Base-by-base conservation (phyloP, 345 rosid species). In the Theobroma cacao region DNA sequence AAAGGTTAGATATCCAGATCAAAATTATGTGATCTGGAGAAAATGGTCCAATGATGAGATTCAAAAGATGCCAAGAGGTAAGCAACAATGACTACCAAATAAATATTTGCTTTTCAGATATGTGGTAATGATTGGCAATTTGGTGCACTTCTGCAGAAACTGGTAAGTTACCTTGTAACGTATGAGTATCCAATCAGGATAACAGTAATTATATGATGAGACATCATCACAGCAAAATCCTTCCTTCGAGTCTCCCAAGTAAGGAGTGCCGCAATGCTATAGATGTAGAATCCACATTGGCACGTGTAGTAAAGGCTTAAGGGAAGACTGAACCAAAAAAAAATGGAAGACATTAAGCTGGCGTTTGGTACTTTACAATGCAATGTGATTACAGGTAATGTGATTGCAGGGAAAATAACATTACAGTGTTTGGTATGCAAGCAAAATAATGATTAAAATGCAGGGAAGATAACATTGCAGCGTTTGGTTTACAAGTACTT, bases 141-240 rank as follows among this genome's bases (percentile, higher is more conserved):
- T 41, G 52, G 75, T 66, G 52, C 18, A 31, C 77, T 58, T 59
- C 60, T 41, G 50, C 28, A 47, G 72, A 70, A 10, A 34, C 20
- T 41, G 66, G 72, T 38, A 26, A 47, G 65, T 80, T 88, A 96
- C 99, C 98, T 86, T 5, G 93, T 81, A 79, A 89, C 28, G 84
- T 90, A 96, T 9, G 99, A 96, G 89, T 84, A 92, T 22, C 92
- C 88, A 67, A 96, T 89, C 77, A 96, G 88, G 73, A 89, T 17
- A 81, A 90, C 94, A 13, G 99, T 91, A 77, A 94, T 88, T 53
- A 96, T 88, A 93, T 97, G 99, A 87, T 97, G 99, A 77, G 98
- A 91, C 98, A 94, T 97, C 99, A 94, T 97, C 48, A 97, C 98
- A 78, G 93, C 71, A 82, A 94, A 94, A 86, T 97, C 99, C 78